Base-by-base conservation (phyloP, 1,284 basidiomycete species). In the Entoloma clypeatum region DNA sequence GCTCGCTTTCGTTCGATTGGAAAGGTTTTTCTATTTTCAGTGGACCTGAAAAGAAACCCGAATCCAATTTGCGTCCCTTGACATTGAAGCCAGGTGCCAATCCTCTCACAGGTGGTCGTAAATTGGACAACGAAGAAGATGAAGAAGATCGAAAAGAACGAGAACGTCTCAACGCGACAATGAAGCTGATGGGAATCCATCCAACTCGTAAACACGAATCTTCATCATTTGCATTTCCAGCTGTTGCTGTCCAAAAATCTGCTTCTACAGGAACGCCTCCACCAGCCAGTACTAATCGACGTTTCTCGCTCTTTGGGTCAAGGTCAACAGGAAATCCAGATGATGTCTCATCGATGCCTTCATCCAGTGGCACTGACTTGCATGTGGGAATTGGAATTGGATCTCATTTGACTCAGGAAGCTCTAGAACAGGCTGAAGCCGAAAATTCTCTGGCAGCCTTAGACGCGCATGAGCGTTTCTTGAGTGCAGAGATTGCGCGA, bases 111-210 rank as follows among this genome's bases (percentile, higher is more conserved):
- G 63, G 71, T 44, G 86, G 75, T n/a, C 74, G 85, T 38, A 89
- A 87, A 61, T 61, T 88, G 31, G 86, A 83, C 53, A 92, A 74
- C 2, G 69, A 77, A 28, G 92, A 95, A 62, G 92, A 92, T 54
- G 92, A 94, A 37, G 88, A 94, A 44, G 92, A 95, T 55, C 73
- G 78, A 34, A 74, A 74, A 45, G 92, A 93, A 61, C 72, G 92
- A 43, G 89, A 92, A 61, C 77, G 89, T 10, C 68, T 93, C 44
- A 74, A 87, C 54, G 90, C 91, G 8, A 87, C 87, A 8, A 86
- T 94, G 83, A 92, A 92, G 62, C 69, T 94, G 22, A 91, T 93
- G 88, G 92, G 92, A 7, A 87, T 93, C 43, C 80, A 90, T 55
- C 79, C 82, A 31, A 59, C 67, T 23, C 54, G 66, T 30, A 57